phyloP scores from a whole-genome alignment of 495 filamentous ascomycete species.

The Jackrogersella multiformis region DNA sequence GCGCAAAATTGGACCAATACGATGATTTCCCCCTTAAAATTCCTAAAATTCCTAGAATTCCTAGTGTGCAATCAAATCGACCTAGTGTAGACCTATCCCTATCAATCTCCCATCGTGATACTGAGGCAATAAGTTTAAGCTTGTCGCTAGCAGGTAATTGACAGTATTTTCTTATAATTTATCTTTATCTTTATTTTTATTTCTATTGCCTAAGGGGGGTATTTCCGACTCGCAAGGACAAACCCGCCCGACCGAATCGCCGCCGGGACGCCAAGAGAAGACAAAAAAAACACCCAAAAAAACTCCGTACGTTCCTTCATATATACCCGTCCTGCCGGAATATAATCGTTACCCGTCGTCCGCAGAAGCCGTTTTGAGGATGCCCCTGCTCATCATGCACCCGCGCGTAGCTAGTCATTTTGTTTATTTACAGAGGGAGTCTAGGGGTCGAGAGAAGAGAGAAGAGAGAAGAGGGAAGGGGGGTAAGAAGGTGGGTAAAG shows the following conservation, averaged over 20 bases:
- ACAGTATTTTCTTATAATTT: too few species aligned
- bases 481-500: neutral
- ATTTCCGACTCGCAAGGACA: slow-evolving; percentile 32
- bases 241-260: neutral
- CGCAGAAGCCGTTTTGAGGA: slow-evolving; percentile 15
- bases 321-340: slow-evolving; percentile 12
- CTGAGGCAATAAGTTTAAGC: too few species aligned
- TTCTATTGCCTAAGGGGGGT: slow-evolving; percentile 35
- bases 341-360: slow-evolving; percentile 1
- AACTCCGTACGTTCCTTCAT: slow-evolving; percentile 13
- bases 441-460: neutral
- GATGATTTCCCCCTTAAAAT: slow-evolving; percentile 1
- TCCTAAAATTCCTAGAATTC: too few species aligned
- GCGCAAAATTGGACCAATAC: neutral
- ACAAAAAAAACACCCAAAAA: slow-evolving; percentile 15
- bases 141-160: too few species aligned
- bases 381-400: neutral
- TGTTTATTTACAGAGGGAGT: slow-evolving; percentile 15
- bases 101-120: too few species aligned
- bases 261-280: too few species aligned
- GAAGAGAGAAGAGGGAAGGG: neutral
- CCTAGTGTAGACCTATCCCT: too few species aligned
- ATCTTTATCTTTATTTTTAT: slow-evolving; percentile 15
- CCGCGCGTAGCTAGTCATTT: slow-evolving; percentile 1
- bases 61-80: neutral